Evolutionary conservation across 495 filamentous ascomycete genomes (phyloP).

Genomic region (Penicillium herquei): DNA sequence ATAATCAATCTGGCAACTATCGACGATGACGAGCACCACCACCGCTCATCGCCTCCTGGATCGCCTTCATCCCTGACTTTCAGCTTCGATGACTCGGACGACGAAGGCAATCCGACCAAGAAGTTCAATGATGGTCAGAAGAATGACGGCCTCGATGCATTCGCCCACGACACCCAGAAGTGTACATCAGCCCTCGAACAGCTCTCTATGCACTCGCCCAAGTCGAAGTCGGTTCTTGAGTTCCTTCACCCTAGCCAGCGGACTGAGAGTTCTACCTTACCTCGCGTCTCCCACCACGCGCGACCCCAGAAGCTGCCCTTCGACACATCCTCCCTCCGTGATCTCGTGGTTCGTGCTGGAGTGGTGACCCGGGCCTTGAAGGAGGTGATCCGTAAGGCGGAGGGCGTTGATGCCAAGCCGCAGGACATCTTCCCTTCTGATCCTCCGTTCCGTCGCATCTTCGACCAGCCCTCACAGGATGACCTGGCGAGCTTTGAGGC

Average conservation of each 20-base stretch:
- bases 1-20: conserved; percentile 84
- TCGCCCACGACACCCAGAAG: conserved; percentile 1
- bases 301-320: conserved; percentile 80
- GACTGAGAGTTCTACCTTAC: conserved; percentile 45
- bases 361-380: conserved; percentile 70
- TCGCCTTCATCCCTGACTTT: conserved; percentile 53
- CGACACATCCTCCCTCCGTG: conserved; percentile 83
- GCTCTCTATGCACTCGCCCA: conserved; percentile 49
- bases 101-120: conserved; percentile 43
- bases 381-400: conserved; percentile 75
- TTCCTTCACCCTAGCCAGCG: conserved; percentile 70
- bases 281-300: conserved; percentile 37
- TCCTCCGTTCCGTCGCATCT: conserved; percentile 47
- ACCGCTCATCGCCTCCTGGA: conserved; percentile 37
- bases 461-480: conserved; percentile 39
- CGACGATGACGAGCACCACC: conserved; percentile 66
- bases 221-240: conserved; percentile 78
- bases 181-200: conserved; percentile 15
- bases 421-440: conserved; percentile 32
- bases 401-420: conserved; percentile 66
- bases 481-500: conserved; percentile 33
- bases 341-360: conserved; percentile 81
- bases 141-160: conserved; percentile 22
- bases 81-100: conserved; percentile 60
- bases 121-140: conserved; percentile 12